These are phyloP conservation scores for Alternaria ventricosa DNA, from an alignment of 2,329 filamentous ascomycete species.

Conservation along the genomic window DNA sequence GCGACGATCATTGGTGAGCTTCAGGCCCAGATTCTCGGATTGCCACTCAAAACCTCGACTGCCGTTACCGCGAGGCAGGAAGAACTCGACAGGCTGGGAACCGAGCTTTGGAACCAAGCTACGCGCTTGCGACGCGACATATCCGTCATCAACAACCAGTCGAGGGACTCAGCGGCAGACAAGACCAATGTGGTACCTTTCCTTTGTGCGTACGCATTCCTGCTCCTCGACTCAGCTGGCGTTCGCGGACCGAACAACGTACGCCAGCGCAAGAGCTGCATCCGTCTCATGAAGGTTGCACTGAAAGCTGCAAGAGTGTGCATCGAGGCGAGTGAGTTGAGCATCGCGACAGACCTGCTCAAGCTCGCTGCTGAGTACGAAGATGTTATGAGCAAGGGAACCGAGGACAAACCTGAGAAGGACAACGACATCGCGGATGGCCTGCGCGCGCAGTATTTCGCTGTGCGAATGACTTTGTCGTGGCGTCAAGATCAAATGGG, in stretches of 20 bases:
- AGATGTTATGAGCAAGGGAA: slow-evolving; percentile 29
- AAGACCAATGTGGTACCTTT: slow-evolving; percentile 29
- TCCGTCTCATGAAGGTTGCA: slow-evolving; percentile 70
- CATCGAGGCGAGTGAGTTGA: slow-evolving; percentile 64
- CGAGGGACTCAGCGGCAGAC: slow-evolving; percentile 39
- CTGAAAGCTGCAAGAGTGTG: slow-evolving; percentile 70
- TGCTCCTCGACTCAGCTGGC: slow-evolving; percentile 64
- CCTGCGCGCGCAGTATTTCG: slow-evolving; percentile 68
- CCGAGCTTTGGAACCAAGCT: slow-evolving; percentile 71
- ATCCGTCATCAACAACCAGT: slow-evolving; percentile 22
- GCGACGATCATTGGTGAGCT: slow-evolving; percentile 43
- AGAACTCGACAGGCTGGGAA: slow-evolving; percentile 63
- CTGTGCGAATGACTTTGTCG: slow-evolving; percentile 71
- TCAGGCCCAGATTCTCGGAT: slow-evolving; percentile 51
- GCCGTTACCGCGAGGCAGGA: slow-evolving; percentile 46
- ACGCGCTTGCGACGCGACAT: slow-evolving; percentile 56
- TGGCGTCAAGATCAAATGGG: slow-evolving; percentile 77
- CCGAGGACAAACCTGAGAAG: slow-evolving; percentile 28
- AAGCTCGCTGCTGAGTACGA: slow-evolving; percentile 66
- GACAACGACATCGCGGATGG: slow-evolving; percentile 41
- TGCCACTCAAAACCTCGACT: slow-evolving; percentile 37
- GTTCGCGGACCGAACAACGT: slow-evolving; percentile 22
- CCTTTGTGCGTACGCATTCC: slow-evolving; percentile 67
- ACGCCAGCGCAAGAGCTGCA: slow-evolving; percentile 35
- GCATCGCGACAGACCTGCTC: slow-evolving; percentile 66